These are phyloP conservation scores for Pelargonium myrrhifolium DNA, from an alignment of 441 rosid genomes.

Conservation along the genomic window DNA sequence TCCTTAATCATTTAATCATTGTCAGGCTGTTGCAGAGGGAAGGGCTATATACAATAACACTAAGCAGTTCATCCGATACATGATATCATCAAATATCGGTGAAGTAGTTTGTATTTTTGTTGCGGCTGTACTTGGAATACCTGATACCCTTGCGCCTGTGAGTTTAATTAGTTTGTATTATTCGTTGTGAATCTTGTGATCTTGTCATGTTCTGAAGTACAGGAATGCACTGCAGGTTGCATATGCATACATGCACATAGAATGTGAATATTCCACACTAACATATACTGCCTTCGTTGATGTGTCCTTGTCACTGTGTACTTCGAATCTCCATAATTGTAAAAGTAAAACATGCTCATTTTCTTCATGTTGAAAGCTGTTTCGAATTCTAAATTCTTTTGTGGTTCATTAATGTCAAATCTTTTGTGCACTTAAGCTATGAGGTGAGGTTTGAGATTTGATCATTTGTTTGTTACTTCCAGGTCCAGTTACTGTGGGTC, in stretches of 20 bases:
- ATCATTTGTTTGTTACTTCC: constrained; percentile 20
- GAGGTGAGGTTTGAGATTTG: constrained; percentile 8
- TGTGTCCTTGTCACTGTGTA: not conserved
- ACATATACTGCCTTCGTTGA: not conserved
- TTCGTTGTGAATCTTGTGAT: constrained; percentile 9
- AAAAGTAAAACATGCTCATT: not conserved
- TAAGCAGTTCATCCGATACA: constrained; percentile 97
- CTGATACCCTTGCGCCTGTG: constrained; percentile 97
- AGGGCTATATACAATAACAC: constrained; percentile 98
- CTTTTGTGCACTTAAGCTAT: constrained; percentile 2
- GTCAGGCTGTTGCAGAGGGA: constrained; percentile 99
- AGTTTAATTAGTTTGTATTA: constrained; percentile 34
- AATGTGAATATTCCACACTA: too few species aligned
- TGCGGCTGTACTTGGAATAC: constrained; percentile 97
- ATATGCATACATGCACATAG: not conserved
- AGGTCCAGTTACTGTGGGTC: constrained; percentile 99
- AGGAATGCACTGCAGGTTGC: constrained; percentile 2
- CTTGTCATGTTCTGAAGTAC: not conserved
- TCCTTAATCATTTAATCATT: constrained; percentile 19
- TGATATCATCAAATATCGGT: constrained; percentile 99
- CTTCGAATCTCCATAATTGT: not conserved
- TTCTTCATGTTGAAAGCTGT: not conserved
- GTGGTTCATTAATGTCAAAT: not conserved
- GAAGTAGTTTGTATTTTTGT: constrained; percentile 99
- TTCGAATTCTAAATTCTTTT: not conserved